Base-by-base conservation (phyloP, 2,329 filamentous ascomycete genomes). In the Magnaporthiopsis rhizophila region DNA sequence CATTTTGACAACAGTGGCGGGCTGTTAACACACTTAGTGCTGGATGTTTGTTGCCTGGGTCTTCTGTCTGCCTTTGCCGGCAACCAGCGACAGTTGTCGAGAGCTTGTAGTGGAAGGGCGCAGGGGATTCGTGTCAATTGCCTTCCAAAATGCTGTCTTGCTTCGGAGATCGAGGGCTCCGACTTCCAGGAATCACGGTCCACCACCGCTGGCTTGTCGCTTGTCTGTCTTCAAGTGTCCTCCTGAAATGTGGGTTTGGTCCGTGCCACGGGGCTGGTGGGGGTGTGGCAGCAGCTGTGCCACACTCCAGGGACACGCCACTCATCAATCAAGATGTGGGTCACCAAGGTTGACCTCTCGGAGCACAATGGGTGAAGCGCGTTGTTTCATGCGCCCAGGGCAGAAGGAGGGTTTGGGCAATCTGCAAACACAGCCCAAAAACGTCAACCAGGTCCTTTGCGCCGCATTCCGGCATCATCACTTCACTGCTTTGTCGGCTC, bases 161-260 rank as follows among this genome's bases (percentile, higher is more conserved):
- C 18, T 53, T 24, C 21, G 18, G 18, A 50, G 36, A 21, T 50
- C 45, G 45, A 50, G 21, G n/a, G 45, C 45, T 50, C 45, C 45
- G 21, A n/a, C 18, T 50, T 21, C 18, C 45, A n/a, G 45, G 21
- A 50, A 50, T 50, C 45, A 50, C 45, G 45, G 45, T 50, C 45
- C 45, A 50, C 18, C 45, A 50, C 45, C 36, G 45, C 45, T 18
- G 45, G 45, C 45, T 50, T 26, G 26, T 26, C 26, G 26, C 26
- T 26, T 24, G 18, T 53, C 45, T 53, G 45, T 53, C 45, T 53
- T n/a, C 45, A 53, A 67, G 56, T 58, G 50, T 65, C 65, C 66
- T 65, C 69, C 70, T 68, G 65, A 65, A 64, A 61, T 61, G 62
- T 65, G 63, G 62, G 65, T 59, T 26, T 67, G 66, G 65, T 59